A percentile compares a stretch with the other conserved stretches of the same genome.
These are phyloP conservation scores for Exophiala lecanii-corni DNA, from an alignment of 2,329 filamentous ascomycete genomes.

Conservation along the genomic window DNA sequence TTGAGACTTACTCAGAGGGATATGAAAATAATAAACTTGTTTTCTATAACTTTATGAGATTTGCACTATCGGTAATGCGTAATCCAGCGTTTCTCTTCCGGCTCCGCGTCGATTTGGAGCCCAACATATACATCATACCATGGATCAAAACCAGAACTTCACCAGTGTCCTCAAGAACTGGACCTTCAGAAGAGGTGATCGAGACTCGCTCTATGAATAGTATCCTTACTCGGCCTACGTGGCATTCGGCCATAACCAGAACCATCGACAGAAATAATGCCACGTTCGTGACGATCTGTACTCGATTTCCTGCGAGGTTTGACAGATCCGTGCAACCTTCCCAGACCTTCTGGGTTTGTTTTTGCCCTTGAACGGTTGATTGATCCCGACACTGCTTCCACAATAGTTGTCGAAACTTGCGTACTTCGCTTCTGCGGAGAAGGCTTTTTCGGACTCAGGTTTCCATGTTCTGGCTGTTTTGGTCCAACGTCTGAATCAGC, in stretches of 20 bases:
- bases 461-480: constrained; percentile 11
- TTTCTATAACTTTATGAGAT: too few relatives aligned
- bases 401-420: background rate
- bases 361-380: constrained; percentile 12
- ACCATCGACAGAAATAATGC: constrained; percentile 6
- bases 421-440: background rate
- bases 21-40: too few relatives aligned
- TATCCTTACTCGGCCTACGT: constrained; percentile 10
- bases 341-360: constrained; percentile 14
- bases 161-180: too few relatives aligned
- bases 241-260: constrained; percentile 1
- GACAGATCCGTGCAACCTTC: constrained; percentile 1
- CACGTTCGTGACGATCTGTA: constrained; percentile 6
- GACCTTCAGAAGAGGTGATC: constrained; percentile 15
- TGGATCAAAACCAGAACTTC: too few relatives aligned
- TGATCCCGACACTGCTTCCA: background rate
- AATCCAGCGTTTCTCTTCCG: too few relatives aligned
- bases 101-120: too few relatives aligned
- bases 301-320: constrained; percentile 13
- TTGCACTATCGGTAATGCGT: too few relatives aligned
- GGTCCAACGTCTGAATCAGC: constrained; percentile 8
- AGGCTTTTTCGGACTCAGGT: constrained; percentile 3
- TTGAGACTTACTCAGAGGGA: too few relatives aligned
- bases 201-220: constrained; percentile 8
- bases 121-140: too few relatives aligned